These are phyloP conservation scores for Rhynchospora tenuis DNA, from an alignment of 176 grass and related monocot genomes.

Conservation along the genomic window DNA sequence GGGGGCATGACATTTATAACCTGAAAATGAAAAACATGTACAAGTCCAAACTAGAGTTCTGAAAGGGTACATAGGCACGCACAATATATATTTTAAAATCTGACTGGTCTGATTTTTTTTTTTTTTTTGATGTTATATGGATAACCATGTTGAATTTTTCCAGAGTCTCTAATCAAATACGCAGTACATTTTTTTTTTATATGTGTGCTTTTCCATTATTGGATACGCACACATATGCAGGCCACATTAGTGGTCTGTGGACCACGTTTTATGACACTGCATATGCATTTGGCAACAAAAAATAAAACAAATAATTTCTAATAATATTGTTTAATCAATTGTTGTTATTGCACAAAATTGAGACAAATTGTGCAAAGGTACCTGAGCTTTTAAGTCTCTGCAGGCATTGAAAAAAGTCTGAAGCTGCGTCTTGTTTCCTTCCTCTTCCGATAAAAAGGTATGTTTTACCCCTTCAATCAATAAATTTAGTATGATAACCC, in stretches of 20 bases:
- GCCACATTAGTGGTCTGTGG: background rate
- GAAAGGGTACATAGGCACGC: background rate
- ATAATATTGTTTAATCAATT: background rate
- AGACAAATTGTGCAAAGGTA: slow-evolving; percentile 23
- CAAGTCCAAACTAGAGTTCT: background rate
- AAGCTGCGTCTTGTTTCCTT: slow-evolving; percentile 88
- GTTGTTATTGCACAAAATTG: background rate
- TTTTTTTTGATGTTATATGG: background rate
- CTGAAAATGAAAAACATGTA: slow-evolving; percentile 27
- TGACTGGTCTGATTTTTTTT: background rate
- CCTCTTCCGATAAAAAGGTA: slow-evolving; percentile 52
- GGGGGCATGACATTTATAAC: slow-evolving; percentile 28
- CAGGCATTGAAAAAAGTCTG: slow-evolving; percentile 70
- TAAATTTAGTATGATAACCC: background rate
- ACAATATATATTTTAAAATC: background rate
- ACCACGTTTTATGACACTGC: background rate
- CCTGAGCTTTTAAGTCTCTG: slow-evolving; percentile 57
- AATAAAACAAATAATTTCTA: background rate
- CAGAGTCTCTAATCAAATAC: no score
- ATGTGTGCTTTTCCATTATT: background rate
- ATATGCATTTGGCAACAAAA: background rate
- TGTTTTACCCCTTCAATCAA: slow-evolving; percentile 44
- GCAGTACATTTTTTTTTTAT: background rate
- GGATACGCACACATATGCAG: background rate
- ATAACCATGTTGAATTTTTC: background rate